phyloP scores from a whole-genome alignment of 768 basidiomycete species.

The Hypsizygus marmoreus region DNA sequence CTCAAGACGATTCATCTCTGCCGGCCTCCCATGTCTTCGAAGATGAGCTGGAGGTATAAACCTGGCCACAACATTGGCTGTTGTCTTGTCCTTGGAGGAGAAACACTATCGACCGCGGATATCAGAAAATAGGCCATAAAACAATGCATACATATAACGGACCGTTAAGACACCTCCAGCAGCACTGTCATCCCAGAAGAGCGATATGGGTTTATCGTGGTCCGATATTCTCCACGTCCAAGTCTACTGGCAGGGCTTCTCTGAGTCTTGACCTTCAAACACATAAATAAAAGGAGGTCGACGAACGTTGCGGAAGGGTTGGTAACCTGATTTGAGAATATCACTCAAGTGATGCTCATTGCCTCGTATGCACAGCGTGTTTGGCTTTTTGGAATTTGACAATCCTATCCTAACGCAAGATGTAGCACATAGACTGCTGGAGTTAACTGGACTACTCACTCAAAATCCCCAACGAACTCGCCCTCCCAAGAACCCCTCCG shows the following conservation, averaged over 20 bases:
- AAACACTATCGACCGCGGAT: slow-evolving; percentile 42
- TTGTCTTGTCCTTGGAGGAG: slow-evolving; percentile 37
- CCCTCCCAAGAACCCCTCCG: slow-evolving; percentile 41
- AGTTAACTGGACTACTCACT: slow-evolving; percentile 29
- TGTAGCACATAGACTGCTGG: background rate
- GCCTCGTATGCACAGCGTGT: slow-evolving; percentile 36
- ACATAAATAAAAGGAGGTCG: slow-evolving; percentile 6
- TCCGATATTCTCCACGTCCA: slow-evolving; percentile 39
- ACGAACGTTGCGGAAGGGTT: slow-evolving; percentile 36
- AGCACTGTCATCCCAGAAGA: slow-evolving; percentile 38
- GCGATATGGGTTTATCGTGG: slow-evolving; percentile 21
- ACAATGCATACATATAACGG: no score
- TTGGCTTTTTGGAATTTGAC: slow-evolving; percentile 28
- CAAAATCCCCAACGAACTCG: slow-evolving; percentile 49
- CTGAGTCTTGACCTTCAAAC: background rate
- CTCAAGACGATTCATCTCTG: slow-evolving; percentile 36
- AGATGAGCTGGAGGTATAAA: slow-evolving; percentile 37
- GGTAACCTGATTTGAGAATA: slow-evolving; percentile 31
- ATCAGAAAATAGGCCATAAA: no score
- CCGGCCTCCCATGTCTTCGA: slow-evolving; percentile 35
- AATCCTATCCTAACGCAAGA: slow-evolving; percentile 29
- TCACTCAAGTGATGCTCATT: slow-evolving; percentile 39
- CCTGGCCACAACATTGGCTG: slow-evolving; percentile 35
- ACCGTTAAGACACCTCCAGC: slow-evolving; percentile 32
- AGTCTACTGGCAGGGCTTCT: slow-evolving; percentile 19